Conservation (phyloP, 2,329 filamentous ascomycete species). For the Paracoccidioides brasiliensis region DNA sequence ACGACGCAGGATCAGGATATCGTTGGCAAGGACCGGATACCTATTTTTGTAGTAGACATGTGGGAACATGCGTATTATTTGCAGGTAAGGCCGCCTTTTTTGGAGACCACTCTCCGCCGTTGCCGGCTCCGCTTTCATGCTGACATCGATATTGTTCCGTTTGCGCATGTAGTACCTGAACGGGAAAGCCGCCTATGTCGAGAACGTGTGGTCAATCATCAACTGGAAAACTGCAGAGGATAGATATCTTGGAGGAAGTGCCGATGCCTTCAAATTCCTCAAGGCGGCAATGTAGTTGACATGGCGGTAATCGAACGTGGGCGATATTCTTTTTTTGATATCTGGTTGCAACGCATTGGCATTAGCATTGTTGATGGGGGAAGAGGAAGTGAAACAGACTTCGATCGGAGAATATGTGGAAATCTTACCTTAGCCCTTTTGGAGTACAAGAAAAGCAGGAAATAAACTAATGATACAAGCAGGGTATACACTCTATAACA, state of each 20-base stretch:
- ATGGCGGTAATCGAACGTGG: not conserved
- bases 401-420: too few relatives aligned
- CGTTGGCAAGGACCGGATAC: slow-evolving; percentile 55
- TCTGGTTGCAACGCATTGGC: not conserved
- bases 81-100: slow-evolving; percentile 39
- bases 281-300: slow-evolving; percentile 1
- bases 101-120: not conserved
- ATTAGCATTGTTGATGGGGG: too few relatives aligned
- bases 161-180: slow-evolving; percentile 58
- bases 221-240: slow-evolving; percentile 81
- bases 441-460: too few relatives aligned
- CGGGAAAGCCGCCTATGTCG: slow-evolving; percentile 85
- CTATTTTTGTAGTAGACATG: slow-evolving; percentile 74
- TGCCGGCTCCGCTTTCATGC: not conserved
- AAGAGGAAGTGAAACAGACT: too few relatives aligned
- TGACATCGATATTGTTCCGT: not conserved
- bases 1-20: slow-evolving; percentile 83
- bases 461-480: too few relatives aligned
- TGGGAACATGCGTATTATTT: slow-evolving; percentile 92
- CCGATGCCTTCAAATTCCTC: not conserved
- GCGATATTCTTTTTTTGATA: not conserved
- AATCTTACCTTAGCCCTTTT: too few relatives aligned
- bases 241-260: slow-evolving; percentile 35
- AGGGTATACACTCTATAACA: too few relatives aligned
- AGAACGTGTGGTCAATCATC: slow-evolving; percentile 79